Evolutionary conservation across 129 eudicot genomes (phyloP).

Genomic region (Flaveria robusta): DNA sequence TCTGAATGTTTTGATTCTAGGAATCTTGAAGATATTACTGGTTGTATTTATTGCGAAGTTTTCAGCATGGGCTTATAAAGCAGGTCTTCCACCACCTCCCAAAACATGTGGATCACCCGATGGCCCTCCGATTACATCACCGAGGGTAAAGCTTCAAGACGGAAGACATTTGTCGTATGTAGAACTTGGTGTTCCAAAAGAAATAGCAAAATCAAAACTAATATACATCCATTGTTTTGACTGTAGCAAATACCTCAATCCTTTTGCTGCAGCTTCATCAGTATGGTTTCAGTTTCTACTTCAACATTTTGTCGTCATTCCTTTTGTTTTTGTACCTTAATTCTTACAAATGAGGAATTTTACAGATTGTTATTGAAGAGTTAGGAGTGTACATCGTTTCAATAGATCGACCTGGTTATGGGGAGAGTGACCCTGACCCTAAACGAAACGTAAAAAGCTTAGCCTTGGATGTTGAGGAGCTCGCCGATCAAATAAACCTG

Average conservation of each 20-base stretch:
- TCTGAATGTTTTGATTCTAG: neutral
- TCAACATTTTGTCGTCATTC: neutral
- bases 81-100: conserved; percentile 64
- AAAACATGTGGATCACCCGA: conserved; percentile 54
- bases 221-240: conserved; percentile 73
- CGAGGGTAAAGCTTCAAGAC: conserved; percentile 66
- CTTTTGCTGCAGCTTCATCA: conserved; percentile 44
- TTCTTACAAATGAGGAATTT: neutral
- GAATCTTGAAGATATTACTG: conserved; percentile 4
- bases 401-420: conserved; percentile 82
- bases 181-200: conserved; percentile 69
- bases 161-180: conserved; percentile 73
- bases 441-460: conserved; percentile 50
- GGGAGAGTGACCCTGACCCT: conserved; percentile 87
- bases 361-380: conserved; percentile 54
- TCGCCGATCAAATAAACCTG: conserved; percentile 69
- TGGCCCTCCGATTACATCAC: conserved; percentile 72
- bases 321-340: neutral
- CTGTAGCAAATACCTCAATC: conserved; percentile 52
- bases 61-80: conserved; percentile 62
- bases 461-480: conserved; percentile 68
- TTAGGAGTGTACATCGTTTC: conserved; percentile 65
- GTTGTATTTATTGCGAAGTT: conserved; percentile 47
- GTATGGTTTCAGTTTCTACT: conserved; percentile 25
- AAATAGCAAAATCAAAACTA: conserved; percentile 58